Base-by-base conservation (phyloP, 2,329 filamentous ascomycete species). In the Acrocalymma vagum region DNA sequence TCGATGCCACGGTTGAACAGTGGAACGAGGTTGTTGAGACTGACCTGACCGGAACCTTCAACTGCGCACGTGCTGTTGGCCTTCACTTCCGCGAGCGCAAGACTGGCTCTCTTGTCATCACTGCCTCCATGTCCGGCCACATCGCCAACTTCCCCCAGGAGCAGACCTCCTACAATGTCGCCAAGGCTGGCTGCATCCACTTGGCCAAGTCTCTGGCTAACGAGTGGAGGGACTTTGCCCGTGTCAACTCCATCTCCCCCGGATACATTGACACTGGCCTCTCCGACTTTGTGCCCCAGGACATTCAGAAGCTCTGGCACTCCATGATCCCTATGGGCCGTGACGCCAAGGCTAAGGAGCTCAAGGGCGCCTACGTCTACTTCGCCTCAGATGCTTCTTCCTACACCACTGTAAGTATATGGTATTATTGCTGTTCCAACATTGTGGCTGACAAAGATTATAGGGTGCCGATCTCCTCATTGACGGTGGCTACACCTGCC, bases 21-120 rank as follows among this genome's bases (percentile, higher is more conserved):
- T 83, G 84, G 65, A 84, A 91, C 65, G 81, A 84, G 69, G 89
- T 95, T 77, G 79, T 95, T 70, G 82, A 87, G 59, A 86, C 93
- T 62, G 95, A 96, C 71, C 79, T 95, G 56, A 94, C 85, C n/a
- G 92, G 91, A 9, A 86, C 86, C 25, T 90, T 87, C 72, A 93
- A 88, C 78, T 95, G 90, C 50, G 90, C 90, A 17, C 89, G 93
- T 75, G 90, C 90, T 14, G 88, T 90, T n/a, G 92, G 91, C 22
- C 80, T 85, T 39, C 87, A 94, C 72, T 86, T 86, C 79, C 83
- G 83, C 71, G 73, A 85, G 72, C 78, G 80, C 48, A 81, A 82
- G 56, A 83, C 75, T 30, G 84, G 84, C 33, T 82, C 78, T 47
- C 79, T 87, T 65, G 76, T 87, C 70, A 83, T 86, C 67, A 87